Evolutionary conservation across 2,329 filamentous ascomycete species (phyloP), one percentile per base, ranked within the genome.

Genomic region (Cercospora citrullina): DNA sequence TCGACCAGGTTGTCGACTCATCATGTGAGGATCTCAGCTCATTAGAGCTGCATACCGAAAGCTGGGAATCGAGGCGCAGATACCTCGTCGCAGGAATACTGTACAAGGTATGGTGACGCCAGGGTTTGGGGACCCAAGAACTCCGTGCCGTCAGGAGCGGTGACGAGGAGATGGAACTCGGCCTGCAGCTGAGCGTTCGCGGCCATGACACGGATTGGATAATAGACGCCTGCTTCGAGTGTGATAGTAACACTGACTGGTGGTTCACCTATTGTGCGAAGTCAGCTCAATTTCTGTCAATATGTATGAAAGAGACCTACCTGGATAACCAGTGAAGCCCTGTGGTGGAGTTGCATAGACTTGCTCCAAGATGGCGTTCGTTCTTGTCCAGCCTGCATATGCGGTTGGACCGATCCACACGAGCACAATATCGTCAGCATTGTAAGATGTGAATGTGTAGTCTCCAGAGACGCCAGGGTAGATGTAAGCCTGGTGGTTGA

Each of bases 371-470:
- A 80, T 60, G 0, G 69, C 64, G 7, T 71, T 71, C 7, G 68
- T 36, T 10, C 69, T 58, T 4, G 64, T 73, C 68, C 70, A 75
- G 7, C 74, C 74, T 1, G 64, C 66, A 45, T 72, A 68, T 1
- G 73, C 74, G 16, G 68, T 69, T 18, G 67, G 14, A 6, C 73
- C 74, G 9, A 76, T 26, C 75, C 74, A 76, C 18, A 75, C 45
- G 2, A 75, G 59, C 1, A 69, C 68, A 23, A 74, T 70, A 30
- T 76, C 74, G 28, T 76, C 75, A n/a, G 69, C 65, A 10, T 63
- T 58, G 2, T 66, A 67, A 8, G 73, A 39, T 23, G 60, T 71
- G 68, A 75, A 73, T 12, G 67, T 72, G 60, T 76, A 77, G 58
- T 67, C 68, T 18, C 75, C 73, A 10, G 72, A 69, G 16, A 55